Conservation (phyloP, 179 eudicot species). For the Nepenthes alata region DNA sequence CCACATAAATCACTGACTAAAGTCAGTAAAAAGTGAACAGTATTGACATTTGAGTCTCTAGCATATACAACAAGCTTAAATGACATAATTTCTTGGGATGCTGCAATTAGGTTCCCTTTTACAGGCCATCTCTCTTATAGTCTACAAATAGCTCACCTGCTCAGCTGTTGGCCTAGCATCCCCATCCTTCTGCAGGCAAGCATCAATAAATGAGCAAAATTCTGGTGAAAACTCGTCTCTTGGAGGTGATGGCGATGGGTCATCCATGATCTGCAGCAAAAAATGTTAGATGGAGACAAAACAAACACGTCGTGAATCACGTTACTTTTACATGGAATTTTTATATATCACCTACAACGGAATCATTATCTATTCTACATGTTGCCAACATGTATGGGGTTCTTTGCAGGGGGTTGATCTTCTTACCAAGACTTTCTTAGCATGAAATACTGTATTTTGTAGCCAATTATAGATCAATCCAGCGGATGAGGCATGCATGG, state of each 20-base stretch:
- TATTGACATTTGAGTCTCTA: neutral
- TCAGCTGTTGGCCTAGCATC: slow-evolving; percentile 87
- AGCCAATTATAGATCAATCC: too few species aligned
- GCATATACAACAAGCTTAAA: neutral
- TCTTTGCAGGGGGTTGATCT: too few species aligned
- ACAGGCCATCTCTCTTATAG: neutral
- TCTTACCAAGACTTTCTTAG: too few species aligned
- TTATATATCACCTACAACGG: too few species aligned
- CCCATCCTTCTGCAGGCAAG: slow-evolving; percentile 76
- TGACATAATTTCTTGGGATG: neutral
- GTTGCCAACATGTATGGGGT: too few species aligned
- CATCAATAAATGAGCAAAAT: slow-evolving; percentile 81
- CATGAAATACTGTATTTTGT: too few species aligned
- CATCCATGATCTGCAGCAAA: slow-evolving; percentile 65
- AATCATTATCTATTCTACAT: too few species aligned
- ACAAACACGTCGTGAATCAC: too few species aligned
- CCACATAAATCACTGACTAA: neutral
- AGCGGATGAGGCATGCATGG: too few species aligned
- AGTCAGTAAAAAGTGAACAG: neutral
- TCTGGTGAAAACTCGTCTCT: slow-evolving; percentile 65
- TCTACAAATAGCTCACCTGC: slow-evolving; percentile 40
- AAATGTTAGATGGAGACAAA: neutral
- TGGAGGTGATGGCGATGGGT: slow-evolving; percentile 83
- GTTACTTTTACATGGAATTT: too few species aligned
- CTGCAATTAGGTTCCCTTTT: too few species aligned